Evolutionary conservation across 192 early-diverging fungal genomes (phyloP).

Genomic region (Anaeromyces robustus): DNA sequence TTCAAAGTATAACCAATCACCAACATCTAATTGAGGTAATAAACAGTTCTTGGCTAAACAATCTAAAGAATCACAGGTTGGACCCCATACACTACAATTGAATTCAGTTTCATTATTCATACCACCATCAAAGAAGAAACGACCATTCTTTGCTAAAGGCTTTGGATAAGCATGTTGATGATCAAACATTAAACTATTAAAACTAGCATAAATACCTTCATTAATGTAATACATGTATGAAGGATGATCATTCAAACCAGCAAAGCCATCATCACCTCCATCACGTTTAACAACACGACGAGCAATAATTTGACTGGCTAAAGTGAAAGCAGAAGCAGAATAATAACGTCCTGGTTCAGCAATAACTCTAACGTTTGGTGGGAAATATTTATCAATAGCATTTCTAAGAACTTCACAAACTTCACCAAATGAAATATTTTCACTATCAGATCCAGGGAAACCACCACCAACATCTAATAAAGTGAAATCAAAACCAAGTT

Average conservation of each 20-base stretch:
- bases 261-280: background rate
- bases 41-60: conserved; percentile 49
- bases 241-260: background rate
- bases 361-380: conserved; percentile 71
- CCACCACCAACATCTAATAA: conserved; percentile 86
- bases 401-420: conserved; percentile 62
- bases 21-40: conserved; percentile 74
- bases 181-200: conserved; percentile 98
- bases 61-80: conserved; percentile 98
- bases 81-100: conserved; percentile 79
- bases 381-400: conserved; percentile 67
- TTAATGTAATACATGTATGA: conserved; percentile 84
- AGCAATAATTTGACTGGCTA: conserved; percentile 85
- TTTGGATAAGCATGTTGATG: conserved; percentile 62
- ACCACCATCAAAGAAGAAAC: conserved; percentile 13
- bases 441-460: conserved; percentile 67
- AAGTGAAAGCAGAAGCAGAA: conserved; percentile 80
- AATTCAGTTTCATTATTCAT: conserved; percentile 16
- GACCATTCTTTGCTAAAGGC: conserved; percentile 36
- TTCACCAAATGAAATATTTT: conserved; percentile 69
- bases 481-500: conserved; percentile 54
- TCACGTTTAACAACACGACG: conserved; percentile 58
- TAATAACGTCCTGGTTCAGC: conserved; percentile 97
- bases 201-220: conserved; percentile 94
- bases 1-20: conserved; percentile 91